Conservation (phyloP, 1,284 basidiomycete species). For the Ganoderma sp. region DNA sequence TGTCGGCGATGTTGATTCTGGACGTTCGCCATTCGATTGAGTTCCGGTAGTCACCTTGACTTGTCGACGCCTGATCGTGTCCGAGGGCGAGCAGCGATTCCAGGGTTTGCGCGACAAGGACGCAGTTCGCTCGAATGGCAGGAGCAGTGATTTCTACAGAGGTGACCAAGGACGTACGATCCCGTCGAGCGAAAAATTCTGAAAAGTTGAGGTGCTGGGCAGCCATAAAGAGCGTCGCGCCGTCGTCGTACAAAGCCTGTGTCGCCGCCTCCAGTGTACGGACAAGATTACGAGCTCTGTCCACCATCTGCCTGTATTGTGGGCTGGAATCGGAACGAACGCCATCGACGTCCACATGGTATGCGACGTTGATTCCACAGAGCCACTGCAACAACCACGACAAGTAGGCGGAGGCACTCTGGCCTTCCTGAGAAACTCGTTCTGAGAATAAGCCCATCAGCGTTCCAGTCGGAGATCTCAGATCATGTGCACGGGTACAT, state of each 20-base stretch:
- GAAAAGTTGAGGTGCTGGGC: slow-evolving; percentile 48
- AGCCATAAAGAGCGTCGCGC: slow-evolving; percentile 59
- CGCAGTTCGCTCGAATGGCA: slow-evolving; percentile 46
- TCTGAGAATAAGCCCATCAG: slow-evolving; percentile 29
- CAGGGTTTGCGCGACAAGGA: slow-evolving; percentile 59
- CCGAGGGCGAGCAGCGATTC: slow-evolving; percentile 68
- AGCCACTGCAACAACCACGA: slow-evolving; percentile 62
- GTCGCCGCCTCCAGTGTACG: slow-evolving; percentile 69
- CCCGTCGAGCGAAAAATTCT: slow-evolving; percentile 15
- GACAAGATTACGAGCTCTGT: slow-evolving; percentile 65
- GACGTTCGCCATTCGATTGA: slow-evolving; percentile 78
- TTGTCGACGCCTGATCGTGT: slow-evolving; percentile 69
- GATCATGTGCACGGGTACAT: slow-evolving; percentile 15
- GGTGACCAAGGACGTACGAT: slow-evolving; percentile 16
- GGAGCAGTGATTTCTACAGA: slow-evolving; percentile 38
- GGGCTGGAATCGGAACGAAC: slow-evolving; percentile 57
- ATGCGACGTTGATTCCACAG: slow-evolving; percentile 75
- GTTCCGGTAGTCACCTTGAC: slow-evolving; percentile 68
- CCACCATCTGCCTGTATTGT: slow-evolving; percentile 66
- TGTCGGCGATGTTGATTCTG: slow-evolving; percentile 63
- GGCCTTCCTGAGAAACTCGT: slow-evolving; percentile 42
- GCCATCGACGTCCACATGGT: slow-evolving; percentile 79
- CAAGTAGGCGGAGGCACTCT: slow-evolving; percentile 57
- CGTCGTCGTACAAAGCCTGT: slow-evolving; percentile 77
- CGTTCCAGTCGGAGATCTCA: neutral